A percentile compares a stretch with the other conserved stretches of the same genome.
Evolutionary conservation across 305 asterid genomes (phyloP).

Genomic region (Lippia alba): DNA sequence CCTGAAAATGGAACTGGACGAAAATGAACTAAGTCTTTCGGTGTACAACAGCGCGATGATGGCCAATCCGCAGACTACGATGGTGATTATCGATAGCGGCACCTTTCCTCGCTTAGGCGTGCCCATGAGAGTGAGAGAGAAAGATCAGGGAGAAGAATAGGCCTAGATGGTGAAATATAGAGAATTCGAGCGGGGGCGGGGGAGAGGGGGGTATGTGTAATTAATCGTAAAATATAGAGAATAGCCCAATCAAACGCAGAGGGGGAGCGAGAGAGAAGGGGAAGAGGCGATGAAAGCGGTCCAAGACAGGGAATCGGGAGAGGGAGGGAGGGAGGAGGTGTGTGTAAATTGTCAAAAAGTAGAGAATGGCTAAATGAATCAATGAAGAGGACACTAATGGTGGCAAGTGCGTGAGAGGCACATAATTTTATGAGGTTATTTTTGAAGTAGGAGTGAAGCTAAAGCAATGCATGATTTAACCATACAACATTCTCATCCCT

Average conservation of each 20-base stretch:
- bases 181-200: not conserved
- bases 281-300: too few species aligned
- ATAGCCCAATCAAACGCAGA: constrained; percentile 34
- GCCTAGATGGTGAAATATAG: not conserved
- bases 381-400: constrained; percentile 38
- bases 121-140: constrained; percentile 43
- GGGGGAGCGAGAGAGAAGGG: constrained; percentile 17
- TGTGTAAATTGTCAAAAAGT: constrained; percentile 13
- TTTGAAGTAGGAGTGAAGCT: constrained; percentile 85
- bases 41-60: constrained; percentile 67
- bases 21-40: constrained; percentile 60
- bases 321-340: too few species aligned
- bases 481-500: constrained; percentile 10
- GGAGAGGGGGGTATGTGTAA: too few species aligned
- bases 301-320: not conserved
- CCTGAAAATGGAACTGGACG: constrained; percentile 55
- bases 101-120: constrained; percentile 57
- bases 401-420: not conserved
- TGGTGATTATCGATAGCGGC: constrained; percentile 56
- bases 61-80: constrained; percentile 49
- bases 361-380: constrained; percentile 24
- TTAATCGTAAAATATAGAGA: constrained; percentile 20
- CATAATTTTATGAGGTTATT: constrained; percentile 31
- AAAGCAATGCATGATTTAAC: constrained; percentile 55
- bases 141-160: too few species aligned